Base-by-base conservation (phyloP, 2,329 filamentous ascomycete species). In the Aspergillus carbonarius region DNA sequence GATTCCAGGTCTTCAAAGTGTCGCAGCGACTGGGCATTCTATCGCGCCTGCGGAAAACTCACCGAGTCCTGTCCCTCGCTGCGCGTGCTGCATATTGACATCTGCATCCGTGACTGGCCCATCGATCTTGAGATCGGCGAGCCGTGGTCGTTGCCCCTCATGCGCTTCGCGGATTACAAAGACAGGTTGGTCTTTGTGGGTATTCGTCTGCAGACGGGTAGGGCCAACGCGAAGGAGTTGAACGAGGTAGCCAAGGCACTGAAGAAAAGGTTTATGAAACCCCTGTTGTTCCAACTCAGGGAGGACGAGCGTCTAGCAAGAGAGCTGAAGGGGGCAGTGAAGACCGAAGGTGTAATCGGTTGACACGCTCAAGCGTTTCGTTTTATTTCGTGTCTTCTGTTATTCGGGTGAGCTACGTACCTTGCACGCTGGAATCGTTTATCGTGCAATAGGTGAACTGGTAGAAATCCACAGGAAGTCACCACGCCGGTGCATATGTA, bases 11-110 rank as follows among this genome's bases (percentile, higher is more conserved):
- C 10, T 63, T 52, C 48, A 69, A 69, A 51, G 39, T 57, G 53
- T n/a, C 60, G 63, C 39, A 66, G 64, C 30, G 68, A 70, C 49
- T 32, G 61, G 42, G 57, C 59, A 7, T 70, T 60, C 55, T 65
- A 59, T 12, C 32, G 59, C 12, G 59, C 62, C 5, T 69, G 66
- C 40, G 60, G 63, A 3, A 57, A 44, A 1, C 56, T 70, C 37
- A 44, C 60, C 0, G 17, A 56, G 30, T 20, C 20, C 9, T 65
- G 59, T 18, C 52, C 30, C 9, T 47, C 42, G 2, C 46, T 70
- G 53, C 51, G 48, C 7, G 63, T 63, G 12, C 35, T 69, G 23
- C 63, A 68, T 51, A 48, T 66, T 20, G 25, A 61, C 18, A 12
- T 67, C 40, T 20, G 35, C 1, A 60, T 69, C 25, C 48, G 57